Evolutionary conservation across 495 filamentous ascomycete species (phyloP).

Genomic region (Hypoxylon cercidicola): DNA sequence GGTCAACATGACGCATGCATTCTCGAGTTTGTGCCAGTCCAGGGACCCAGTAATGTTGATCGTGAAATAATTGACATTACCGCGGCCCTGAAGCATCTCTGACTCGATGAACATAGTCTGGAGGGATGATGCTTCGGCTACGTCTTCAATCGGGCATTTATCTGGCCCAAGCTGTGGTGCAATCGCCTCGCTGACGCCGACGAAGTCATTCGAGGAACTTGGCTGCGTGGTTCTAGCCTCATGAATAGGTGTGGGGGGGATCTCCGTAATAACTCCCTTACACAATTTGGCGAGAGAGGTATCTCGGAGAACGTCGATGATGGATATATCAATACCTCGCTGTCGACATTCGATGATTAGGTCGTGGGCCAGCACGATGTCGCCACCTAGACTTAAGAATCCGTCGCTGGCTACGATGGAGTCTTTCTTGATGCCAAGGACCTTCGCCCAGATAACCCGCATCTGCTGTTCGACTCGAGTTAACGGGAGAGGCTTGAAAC

Average conservation of each 20-base stretch:
- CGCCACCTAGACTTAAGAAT: constrained; percentile 58
- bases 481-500: constrained; percentile 55
- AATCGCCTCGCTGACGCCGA: constrained; percentile 40
- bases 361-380: constrained; percentile 53
- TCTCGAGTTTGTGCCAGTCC: constrained; percentile 55
- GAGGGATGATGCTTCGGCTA: constrained; percentile 54
- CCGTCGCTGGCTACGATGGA: constrained; percentile 53
- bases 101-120: constrained; percentile 60
- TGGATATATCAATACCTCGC: constrained; percentile 48
- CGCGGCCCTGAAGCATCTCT: constrained; percentile 53
- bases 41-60: constrained; percentile 55
- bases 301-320: constrained; percentile 52
- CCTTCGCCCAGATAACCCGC: constrained; percentile 55
- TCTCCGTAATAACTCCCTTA: constrained; percentile 40
- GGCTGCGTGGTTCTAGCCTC: constrained; percentile 38
- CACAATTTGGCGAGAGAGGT: constrained; percentile 54
- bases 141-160: constrained; percentile 50
- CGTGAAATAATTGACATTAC: constrained; percentile 57
- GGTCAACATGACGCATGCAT: constrained; percentile 52
- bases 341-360: constrained; percentile 53
- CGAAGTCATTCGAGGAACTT: constrained; percentile 4
- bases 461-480: constrained; percentile 56
- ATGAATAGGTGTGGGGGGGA: constrained; percentile 29
- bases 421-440: constrained; percentile 51
- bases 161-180: constrained; percentile 51